Evolutionary conservation across 805 yeast genomes (phyloP).

Genomic region (Trichomonascus vanleenenianus): DNA sequence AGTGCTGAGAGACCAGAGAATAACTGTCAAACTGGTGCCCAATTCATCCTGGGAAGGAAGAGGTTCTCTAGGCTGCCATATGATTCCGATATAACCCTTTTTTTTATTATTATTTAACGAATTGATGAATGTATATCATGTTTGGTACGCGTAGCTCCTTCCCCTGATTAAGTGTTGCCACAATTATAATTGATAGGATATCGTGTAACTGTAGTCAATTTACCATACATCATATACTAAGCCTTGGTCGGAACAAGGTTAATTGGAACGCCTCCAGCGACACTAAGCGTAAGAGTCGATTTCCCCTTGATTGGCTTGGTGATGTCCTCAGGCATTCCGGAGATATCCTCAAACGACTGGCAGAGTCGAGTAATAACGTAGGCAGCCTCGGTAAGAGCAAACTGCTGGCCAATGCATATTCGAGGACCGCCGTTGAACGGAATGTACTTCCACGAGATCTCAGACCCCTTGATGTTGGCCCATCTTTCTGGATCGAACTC

Average conservation of each 20-base stretch:
- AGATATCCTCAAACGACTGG: conserved; percentile 19
- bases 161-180: no score
- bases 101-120: no score
- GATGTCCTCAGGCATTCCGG: conserved; percentile 10
- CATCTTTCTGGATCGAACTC: conserved; percentile 42
- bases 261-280: conserved; percentile 14
- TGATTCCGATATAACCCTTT: conserved; percentile 26
- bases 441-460: conserved; percentile 38
- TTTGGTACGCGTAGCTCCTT: no score
- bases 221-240: no score
- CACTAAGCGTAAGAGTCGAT: conserved; percentile 13
- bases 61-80: conserved; percentile 63
- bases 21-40: conserved; percentile 35
- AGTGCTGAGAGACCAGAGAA: not conserved
- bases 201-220: no score
- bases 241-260: conserved; percentile 2
- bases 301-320: conserved; percentile 34
- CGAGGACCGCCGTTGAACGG: conserved; percentile 53
- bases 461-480: conserved; percentile 30
- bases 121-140: no score
- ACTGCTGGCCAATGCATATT: conserved; percentile 49
- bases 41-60: conserved; percentile 52
- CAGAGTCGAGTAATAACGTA: conserved; percentile 36
- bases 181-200: no score
- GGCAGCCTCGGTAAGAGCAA: conserved; percentile 46